Conservation (phyloP, 2,329 filamentous ascomycete species). For the Trichoderma endophyticum region DNA sequence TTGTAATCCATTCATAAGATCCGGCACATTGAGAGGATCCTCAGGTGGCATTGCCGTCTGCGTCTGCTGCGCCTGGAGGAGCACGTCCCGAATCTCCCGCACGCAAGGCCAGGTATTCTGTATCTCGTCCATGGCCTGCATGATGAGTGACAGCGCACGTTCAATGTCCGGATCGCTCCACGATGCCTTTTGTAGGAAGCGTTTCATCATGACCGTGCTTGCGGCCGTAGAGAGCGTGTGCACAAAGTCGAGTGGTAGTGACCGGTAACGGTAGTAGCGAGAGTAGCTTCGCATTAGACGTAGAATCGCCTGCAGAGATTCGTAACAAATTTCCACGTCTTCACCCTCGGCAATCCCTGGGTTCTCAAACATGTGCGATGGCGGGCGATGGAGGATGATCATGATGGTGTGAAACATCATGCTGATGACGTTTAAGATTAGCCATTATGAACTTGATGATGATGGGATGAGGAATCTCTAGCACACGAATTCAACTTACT, state of each 20-base stretch:
- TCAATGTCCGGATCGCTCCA: constrained; percentile 47
- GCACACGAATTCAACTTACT: constrained; percentile 29
- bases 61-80: constrained; percentile 31
- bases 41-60: constrained; percentile 33
- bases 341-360: constrained; percentile 39
- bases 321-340: constrained; percentile 49
- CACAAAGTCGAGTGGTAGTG: constrained; percentile 46
- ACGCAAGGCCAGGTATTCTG: constrained; percentile 48
- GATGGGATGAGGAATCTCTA: neutral
- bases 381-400: constrained; percentile 50
- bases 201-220: constrained; percentile 45
- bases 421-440: constrained; percentile 24
- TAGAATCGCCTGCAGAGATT: constrained; percentile 45
- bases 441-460: neutral
- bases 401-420: constrained; percentile 51
- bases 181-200: constrained; percentile 39
- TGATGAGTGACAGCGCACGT: constrained; percentile 45
- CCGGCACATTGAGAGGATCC: constrained; percentile 32
- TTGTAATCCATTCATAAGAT: constrained; percentile 35
- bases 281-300: constrained; percentile 44
- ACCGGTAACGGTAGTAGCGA: constrained; percentile 42
- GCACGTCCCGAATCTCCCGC: constrained; percentile 38
- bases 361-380: constrained; percentile 41
- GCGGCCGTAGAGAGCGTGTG: constrained; percentile 48
- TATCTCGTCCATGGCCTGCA: constrained; percentile 51